phyloP scores from a whole-genome alignment of 202 grass and related monocot species.

The Elaeis oleifera region DNA sequence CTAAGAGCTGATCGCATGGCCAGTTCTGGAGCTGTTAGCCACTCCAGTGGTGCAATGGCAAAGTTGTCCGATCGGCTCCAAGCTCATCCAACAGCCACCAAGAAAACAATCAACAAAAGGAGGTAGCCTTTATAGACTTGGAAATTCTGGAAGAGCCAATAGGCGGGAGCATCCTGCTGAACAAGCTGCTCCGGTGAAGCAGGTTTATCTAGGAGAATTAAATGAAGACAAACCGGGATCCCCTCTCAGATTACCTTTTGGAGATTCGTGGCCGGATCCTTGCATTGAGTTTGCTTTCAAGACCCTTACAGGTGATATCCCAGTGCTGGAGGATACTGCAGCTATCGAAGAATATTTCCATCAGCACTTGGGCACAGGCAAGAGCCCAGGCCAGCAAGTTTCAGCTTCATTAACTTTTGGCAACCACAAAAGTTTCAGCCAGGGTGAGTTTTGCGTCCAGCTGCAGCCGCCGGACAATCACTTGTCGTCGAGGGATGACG shows the following conservation, averaged over 20 bases:
- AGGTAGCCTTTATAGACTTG: conserved; percentile 5
- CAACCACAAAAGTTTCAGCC: not conserved
- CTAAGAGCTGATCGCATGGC: conserved; percentile 28
- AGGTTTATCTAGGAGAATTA: conserved; percentile 18
- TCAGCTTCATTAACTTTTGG: not conserved
- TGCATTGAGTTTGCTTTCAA: conserved; percentile 84
- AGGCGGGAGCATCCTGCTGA: conserved; percentile 4
- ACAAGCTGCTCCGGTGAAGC: conserved; percentile 16
- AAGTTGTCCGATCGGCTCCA: conserved; percentile 2
- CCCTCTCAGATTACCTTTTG: conserved; percentile 31
- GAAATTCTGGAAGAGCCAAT: conserved; percentile 11
- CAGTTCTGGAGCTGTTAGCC: conserved; percentile 8
- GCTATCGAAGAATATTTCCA: conserved; percentile 9
- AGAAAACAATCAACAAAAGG: conserved; percentile 21
- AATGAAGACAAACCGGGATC: conserved; percentile 27
- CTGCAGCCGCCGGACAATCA: not conserved
- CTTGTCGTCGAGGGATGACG: not conserved
- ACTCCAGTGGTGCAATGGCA: not conserved
- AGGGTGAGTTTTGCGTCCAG: not conserved
- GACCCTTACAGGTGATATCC: conserved; percentile 61
- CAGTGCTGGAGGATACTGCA: conserved; percentile 27
- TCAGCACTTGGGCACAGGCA: not conserved
- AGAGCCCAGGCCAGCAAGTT: not conserved
- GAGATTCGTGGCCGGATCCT: conserved; percentile 56
- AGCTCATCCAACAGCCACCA: conserved; percentile 17